A percentile compares a stretch with the other conserved stretches of the same genome.
Conservation (phyloP, 2,329 filamentous ascomycete genomes). For the Fusarium sp. region DNA sequence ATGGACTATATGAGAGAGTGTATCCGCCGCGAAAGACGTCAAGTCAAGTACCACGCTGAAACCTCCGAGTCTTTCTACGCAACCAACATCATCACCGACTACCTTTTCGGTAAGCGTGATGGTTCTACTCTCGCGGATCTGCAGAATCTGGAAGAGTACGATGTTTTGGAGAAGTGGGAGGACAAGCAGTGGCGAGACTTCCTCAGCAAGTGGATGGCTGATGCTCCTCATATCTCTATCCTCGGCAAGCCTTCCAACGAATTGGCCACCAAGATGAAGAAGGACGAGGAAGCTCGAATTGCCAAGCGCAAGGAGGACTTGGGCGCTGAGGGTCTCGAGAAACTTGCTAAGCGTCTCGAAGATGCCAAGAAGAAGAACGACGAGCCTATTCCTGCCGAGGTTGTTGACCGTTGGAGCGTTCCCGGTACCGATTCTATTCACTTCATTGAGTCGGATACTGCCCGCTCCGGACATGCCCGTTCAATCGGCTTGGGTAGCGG, state of each 20-base stretch:
- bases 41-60: slow-evolving; percentile 86
- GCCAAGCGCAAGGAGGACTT: slow-evolving; percentile 81
- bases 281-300: slow-evolving; percentile 81
- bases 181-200: slow-evolving; percentile 87
- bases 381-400: slow-evolving; percentile 80
- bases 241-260: slow-evolving; percentile 86
- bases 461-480: slow-evolving; percentile 81
- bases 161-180: slow-evolving; percentile 80
- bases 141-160: slow-evolving; percentile 67
- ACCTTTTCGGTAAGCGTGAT: slow-evolving; percentile 87
- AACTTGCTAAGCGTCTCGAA: slow-evolving; percentile 80
- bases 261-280: slow-evolving; percentile 83
- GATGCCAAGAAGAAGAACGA: slow-evolving; percentile 90
- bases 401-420: slow-evolving; percentile 85
- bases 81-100: slow-evolving; percentile 88
- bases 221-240: slow-evolving; percentile 88
- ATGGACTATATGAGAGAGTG: slow-evolving; percentile 92
- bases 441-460: slow-evolving; percentile 89
- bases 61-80: slow-evolving; percentile 84
- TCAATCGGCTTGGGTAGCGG: slow-evolving; percentile 75
- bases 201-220: slow-evolving; percentile 83
- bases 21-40: slow-evolving; percentile 81
- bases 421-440: slow-evolving; percentile 91
- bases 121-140: slow-evolving; percentile 78
- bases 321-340: slow-evolving; percentile 82